Evolutionary conservation across 2,329 filamentous ascomycete species (phyloP).

Genomic region (Orbilia javanica): DNA sequence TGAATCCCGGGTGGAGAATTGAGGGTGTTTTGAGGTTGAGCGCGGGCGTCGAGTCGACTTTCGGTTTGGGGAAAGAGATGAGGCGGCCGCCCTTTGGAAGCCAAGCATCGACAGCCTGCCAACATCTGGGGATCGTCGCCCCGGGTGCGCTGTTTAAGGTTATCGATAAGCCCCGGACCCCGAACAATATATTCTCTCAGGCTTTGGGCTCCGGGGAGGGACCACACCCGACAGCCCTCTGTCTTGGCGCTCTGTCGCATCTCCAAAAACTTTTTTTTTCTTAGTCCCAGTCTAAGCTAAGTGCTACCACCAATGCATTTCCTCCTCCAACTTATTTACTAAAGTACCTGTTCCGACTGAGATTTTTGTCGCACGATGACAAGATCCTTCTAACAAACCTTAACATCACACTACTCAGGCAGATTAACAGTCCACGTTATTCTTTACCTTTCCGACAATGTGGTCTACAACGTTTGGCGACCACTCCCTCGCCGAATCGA

Average conservation of each 20-base stretch:
- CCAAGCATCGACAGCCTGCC: slow-evolving; percentile 14
- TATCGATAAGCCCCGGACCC: slow-evolving; percentile 48
- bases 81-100: background rate
- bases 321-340: background rate
- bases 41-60: slow-evolving; percentile 19
- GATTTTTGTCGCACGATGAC: background rate
- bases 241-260: slow-evolving; percentile 51
- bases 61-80: slow-evolving; percentile 26
- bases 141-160: background rate
- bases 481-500: slow-evolving; percentile 31
- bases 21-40: background rate
- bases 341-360: background rate
- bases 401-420: no score
- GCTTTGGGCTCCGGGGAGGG: background rate
- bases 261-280: slow-evolving; percentile 56
- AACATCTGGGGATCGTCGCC: slow-evolving; percentile 4
- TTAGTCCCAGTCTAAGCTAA: no score
- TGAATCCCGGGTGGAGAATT: background rate
- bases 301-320: background rate
- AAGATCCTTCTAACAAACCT: background rate
- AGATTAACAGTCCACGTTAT: background rate
- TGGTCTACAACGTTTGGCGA: slow-evolving; percentile 46
- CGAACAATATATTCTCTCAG: no score
- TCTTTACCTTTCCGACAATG: slow-evolving; percentile 21
- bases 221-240: background rate